These are phyloP conservation scores for Microthlaspi erraticum DNA, from an alignment of 345 rosid species.

Conservation along the genomic window DNA sequence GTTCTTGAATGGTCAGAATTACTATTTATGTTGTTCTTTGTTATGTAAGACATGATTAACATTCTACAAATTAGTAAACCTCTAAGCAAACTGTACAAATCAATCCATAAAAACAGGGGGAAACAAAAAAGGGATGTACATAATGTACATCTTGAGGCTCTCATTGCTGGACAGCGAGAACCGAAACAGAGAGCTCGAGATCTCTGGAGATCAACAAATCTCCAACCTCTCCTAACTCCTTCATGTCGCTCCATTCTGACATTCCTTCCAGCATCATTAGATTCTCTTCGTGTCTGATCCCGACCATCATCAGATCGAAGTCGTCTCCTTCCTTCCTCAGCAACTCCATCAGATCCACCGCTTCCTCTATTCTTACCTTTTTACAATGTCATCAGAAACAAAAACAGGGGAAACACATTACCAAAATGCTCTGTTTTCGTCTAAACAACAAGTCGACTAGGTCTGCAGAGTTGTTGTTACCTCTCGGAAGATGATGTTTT, in stretches of 20 bases:
- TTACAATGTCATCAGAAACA: constrained; percentile 21
- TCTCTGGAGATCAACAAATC: constrained; percentile 48
- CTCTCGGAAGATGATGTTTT: constrained; percentile 36
- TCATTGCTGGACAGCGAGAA: constrained; percentile 51
- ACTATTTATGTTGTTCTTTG: neutral
- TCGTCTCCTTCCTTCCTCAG: constrained; percentile 37
- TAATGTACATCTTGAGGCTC: constrained; percentile 14
- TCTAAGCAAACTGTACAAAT: constrained; percentile 24
- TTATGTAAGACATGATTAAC: neutral
- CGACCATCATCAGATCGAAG: constrained; percentile 52
- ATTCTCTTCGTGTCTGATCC: constrained; percentile 48
- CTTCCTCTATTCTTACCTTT: constrained; percentile 40
- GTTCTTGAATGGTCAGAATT: neutral
- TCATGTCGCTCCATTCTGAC: constrained; percentile 48
- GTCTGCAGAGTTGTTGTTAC: neutral
- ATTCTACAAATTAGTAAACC: constrained; percentile 15
- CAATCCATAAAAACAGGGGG: neutral
- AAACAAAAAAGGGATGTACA: neutral
- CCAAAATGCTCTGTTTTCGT: neutral
- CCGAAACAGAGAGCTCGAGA: constrained; percentile 45
- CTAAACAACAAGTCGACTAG: neutral
- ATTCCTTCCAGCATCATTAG: constrained; percentile 44
- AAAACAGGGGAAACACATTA: constrained; percentile 19
- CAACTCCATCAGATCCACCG: constrained; percentile 26
- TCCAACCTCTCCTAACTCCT: constrained; percentile 53